Evolutionary conservation across 2,329 filamentous ascomycete genomes (phyloP).

Genomic region (Nothopassalora personata): DNA sequence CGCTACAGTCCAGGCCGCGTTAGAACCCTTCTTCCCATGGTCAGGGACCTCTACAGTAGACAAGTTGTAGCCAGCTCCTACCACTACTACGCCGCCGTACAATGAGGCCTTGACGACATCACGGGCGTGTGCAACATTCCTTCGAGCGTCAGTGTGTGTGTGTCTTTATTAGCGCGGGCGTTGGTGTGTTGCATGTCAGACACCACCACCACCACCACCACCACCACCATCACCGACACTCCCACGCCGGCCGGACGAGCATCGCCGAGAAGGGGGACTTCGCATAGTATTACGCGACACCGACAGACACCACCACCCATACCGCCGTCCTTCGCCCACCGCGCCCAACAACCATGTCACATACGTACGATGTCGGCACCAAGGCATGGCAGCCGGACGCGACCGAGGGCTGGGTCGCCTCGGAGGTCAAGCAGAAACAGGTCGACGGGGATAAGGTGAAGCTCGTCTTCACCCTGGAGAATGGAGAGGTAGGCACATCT

Average conservation of each 20-base stretch:
- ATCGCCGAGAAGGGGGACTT: not conserved
- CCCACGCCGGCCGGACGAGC: not conserved
- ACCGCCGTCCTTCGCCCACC: constrained; percentile 1
- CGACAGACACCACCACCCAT: not conserved
- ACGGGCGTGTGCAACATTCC: constrained; percentile 2
- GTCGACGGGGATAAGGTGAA: constrained; percentile 79
- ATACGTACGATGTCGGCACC: constrained; percentile 92
- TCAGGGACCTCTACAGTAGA: too few relatives aligned
- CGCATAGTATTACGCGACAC: not conserved
- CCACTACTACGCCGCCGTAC: not conserved
- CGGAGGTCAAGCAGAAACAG: constrained; percentile 82
- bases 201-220: not conserved
- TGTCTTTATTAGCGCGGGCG: constrained; percentile 3
- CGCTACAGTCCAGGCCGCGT: too few relatives aligned
- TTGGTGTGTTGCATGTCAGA: not conserved
- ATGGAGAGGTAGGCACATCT: constrained; percentile 48
- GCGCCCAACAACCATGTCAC: constrained; percentile 60
- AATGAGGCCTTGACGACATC: not conserved
- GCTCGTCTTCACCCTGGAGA: constrained; percentile 82
- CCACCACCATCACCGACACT: not conserved
- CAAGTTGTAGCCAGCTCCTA: not conserved
- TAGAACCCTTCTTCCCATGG: too few relatives aligned
- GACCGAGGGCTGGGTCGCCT: constrained; percentile 95
- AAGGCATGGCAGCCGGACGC: constrained; percentile 97
- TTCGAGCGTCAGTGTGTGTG: not conserved